A percentile compares a stretch with the other conserved stretches of the same genome.
Conservation (phyloP, 192 early-diverging fungal genomes). For the Lobosporangium transversale region DNA sequence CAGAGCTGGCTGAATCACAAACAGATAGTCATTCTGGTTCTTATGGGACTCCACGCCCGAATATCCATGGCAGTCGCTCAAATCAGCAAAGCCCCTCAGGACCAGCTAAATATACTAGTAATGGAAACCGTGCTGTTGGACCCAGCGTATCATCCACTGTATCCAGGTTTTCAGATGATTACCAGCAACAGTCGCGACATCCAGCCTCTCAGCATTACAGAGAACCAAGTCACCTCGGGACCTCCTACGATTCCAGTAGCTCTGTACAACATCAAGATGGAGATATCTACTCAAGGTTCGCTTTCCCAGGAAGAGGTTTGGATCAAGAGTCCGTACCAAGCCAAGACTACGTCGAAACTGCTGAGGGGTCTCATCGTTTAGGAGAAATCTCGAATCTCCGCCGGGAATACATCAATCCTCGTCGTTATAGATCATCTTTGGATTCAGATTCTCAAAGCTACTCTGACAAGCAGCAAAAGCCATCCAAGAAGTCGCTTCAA, state of each 20-base stretch:
- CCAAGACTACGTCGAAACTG: constrained; percentile 17
- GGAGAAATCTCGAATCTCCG: not conserved
- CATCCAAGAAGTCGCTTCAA: constrained; percentile 4
- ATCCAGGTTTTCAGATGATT: constrained; percentile 38
- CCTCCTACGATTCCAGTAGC: constrained; percentile 35
- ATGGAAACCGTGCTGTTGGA: constrained; percentile 1
- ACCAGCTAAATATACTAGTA: constrained; percentile 10
- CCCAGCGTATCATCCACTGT: constrained; percentile 42
- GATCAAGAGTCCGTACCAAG: constrained; percentile 22
- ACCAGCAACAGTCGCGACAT: constrained; percentile 5
- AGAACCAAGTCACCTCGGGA: constrained; percentile 29
- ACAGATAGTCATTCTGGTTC: constrained; percentile 50
- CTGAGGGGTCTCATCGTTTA: not conserved
- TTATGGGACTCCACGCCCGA: constrained; percentile 27
- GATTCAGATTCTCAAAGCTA: constrained; percentile 11
- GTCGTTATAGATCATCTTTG: constrained; percentile 8
- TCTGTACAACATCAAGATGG: constrained; percentile 33
- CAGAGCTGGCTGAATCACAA: constrained; percentile 39
- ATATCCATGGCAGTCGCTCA: not conserved
- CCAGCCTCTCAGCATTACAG: constrained; percentile 13
- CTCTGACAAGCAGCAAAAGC: constrained; percentile 10
- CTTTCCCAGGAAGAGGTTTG: constrained; percentile 14
- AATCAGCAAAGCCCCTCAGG: not conserved
- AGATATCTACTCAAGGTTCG: constrained; percentile 18
- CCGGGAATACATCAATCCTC: constrained; percentile 3